Percentiles rank a stretch among this genome's conserved stretches.
These are phyloP conservation scores for Hyphopichia buzzinii DNA, from an alignment of 1,139 yeast species.

Conservation along the genomic window DNA sequence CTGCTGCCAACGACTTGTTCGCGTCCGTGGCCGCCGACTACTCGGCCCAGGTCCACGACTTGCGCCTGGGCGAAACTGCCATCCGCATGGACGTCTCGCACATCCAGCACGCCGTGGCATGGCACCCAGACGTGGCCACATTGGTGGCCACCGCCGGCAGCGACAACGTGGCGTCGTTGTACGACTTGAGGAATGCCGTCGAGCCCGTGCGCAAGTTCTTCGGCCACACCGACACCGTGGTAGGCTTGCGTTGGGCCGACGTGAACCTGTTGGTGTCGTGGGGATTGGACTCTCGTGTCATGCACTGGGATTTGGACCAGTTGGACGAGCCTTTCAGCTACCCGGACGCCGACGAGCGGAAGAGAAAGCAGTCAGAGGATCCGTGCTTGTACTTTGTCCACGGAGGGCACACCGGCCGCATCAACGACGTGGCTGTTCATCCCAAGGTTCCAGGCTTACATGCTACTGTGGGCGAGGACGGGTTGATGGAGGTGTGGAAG, in stretches of 20 bases:
- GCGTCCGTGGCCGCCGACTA: constrained; percentile 77
- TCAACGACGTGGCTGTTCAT: constrained; percentile 51
- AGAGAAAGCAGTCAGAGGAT: constrained; percentile 42
- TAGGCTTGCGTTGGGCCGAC: constrained; percentile 44
- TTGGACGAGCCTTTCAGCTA: constrained; percentile 45
- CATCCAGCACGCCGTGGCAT: constrained; percentile 48
- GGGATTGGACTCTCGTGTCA: constrained; percentile 49
- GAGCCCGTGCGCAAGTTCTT: constrained; percentile 48
- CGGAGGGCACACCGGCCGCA: constrained; percentile 57
- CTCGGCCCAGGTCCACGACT: constrained; percentile 64
- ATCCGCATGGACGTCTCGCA: constrained; percentile 43
- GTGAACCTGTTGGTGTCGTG: constrained; percentile 42
- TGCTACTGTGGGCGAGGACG: constrained; percentile 53
- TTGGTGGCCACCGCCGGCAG: constrained; percentile 55
- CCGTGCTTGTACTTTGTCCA: constrained; percentile 61
- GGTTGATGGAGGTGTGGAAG: constrained; percentile 53
- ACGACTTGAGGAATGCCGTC: constrained; percentile 49
- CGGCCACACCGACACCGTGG: constrained; percentile 48
- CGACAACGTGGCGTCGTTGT: constrained; percentile 48
- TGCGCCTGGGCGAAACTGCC: constrained; percentile 47
- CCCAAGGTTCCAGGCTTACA: constrained; percentile 41
- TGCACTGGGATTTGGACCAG: constrained; percentile 49
- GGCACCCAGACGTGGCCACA: constrained; percentile 44
- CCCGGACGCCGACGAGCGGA: constrained; percentile 24
- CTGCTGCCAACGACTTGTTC: constrained; percentile 44